Conservation (phyloP, 2,329 filamentous ascomycete genomes). For the Aspergillus bombycis region DNA sequence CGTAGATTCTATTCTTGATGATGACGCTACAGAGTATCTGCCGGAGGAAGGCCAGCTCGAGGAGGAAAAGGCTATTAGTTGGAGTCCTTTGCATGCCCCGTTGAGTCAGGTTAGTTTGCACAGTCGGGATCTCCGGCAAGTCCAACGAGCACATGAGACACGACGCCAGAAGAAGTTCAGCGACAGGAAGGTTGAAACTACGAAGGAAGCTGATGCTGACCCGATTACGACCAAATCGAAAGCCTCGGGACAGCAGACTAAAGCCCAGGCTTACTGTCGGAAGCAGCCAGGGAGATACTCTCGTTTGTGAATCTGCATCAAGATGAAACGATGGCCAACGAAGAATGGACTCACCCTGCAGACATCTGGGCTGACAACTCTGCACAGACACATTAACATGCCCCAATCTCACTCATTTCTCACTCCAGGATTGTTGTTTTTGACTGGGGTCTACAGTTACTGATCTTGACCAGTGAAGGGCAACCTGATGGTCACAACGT, state of each 20-base stretch:
- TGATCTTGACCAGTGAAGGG: background rate
- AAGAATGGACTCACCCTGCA: background rate
- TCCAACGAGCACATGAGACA: background rate
- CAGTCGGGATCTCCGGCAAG: background rate
- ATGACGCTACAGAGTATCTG: background rate
- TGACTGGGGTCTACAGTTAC: background rate
- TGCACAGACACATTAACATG: background rate
- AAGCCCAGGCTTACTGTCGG: slow-evolving; percentile 4
- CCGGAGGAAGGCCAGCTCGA: background rate
- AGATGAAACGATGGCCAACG: background rate
- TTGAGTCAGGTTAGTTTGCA: background rate
- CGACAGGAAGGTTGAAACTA: background rate
- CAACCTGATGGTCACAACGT: background rate
- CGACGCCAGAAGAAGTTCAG: background rate
- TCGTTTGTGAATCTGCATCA: background rate
- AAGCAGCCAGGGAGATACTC: slow-evolving; percentile 1
- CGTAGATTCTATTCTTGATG: background rate
- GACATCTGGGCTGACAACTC: background rate
- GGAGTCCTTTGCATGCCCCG: background rate
- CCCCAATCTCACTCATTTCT: background rate
- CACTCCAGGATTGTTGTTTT: background rate
- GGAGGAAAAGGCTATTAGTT: background rate
- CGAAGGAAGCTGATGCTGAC: background rate
- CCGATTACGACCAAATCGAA: background rate
- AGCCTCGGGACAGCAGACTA: background rate